Conservation (phyloP, 345 rosid genomes). For the Excoecaria cochinchinensis region DNA sequence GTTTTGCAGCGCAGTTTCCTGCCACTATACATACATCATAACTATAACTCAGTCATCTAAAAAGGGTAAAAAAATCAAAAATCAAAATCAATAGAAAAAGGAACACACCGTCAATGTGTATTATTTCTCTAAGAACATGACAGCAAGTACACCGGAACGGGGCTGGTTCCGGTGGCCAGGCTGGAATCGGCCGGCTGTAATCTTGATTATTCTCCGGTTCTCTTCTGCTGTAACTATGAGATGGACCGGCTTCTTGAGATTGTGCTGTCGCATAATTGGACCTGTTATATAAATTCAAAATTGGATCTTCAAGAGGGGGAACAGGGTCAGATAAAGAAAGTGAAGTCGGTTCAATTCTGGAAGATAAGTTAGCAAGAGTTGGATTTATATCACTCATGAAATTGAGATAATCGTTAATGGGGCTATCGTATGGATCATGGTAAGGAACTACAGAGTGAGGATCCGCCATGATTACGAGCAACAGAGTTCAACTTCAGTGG, state of each 20-base stretch:
- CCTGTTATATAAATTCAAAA: background rate
- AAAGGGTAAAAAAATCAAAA: background rate
- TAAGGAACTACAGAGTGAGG: conserved; percentile 25
- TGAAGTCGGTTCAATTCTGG: background rate
- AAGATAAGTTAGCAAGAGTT: conserved; percentile 18
- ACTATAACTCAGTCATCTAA: no score
- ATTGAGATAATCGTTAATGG: conserved; percentile 20
- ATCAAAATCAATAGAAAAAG: background rate
- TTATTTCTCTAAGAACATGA: conserved; percentile 8
- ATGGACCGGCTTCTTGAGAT: conserved; percentile 18
- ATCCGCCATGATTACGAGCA: conserved; percentile 34
- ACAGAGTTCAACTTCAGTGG: background rate
- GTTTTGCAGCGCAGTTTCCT: conserved; percentile 41
- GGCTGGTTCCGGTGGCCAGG: background rate
- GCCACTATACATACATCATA: background rate
- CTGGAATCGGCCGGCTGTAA: background rate
- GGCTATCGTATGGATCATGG: conserved; percentile 33
- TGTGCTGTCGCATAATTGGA: background rate
- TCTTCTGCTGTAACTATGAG: background rate
- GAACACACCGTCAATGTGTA: conserved; percentile 36
- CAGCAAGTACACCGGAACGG: background rate
- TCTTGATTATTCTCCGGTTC: background rate
- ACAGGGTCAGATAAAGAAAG: background rate
- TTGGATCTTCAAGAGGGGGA: conserved; percentile 31
- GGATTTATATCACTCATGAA: conserved; percentile 12